Conservation (phyloP, 2,329 filamentous ascomycete species). For the Alternaria sp. region DNA sequence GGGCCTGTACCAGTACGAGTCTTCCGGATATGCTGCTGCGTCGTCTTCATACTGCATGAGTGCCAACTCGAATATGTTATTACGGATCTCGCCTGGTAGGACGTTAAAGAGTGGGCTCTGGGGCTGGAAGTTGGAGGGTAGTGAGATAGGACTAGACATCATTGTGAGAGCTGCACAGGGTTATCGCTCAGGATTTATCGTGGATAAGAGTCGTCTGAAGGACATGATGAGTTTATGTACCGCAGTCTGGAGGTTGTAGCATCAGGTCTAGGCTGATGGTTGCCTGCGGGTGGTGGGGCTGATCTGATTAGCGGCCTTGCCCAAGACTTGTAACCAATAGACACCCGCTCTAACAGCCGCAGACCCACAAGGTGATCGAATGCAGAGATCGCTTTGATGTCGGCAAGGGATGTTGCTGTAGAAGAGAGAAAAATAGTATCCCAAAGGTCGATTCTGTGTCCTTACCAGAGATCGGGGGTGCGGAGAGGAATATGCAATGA, state of each 20-base stretch:
- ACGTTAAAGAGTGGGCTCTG: slow-evolving; percentile 16
- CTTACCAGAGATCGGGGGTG: background rate
- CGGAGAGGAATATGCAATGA: background rate
- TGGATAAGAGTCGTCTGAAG: background rate
- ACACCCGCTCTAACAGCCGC: background rate
- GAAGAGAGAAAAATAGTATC: background rate
- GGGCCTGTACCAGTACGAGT: slow-evolving; percentile 18
- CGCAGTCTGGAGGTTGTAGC: background rate
- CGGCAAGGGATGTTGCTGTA: background rate
- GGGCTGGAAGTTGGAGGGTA: slow-evolving; percentile 8
- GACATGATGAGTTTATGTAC: background rate
- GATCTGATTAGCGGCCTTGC: background rate
- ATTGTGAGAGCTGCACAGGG: background rate
- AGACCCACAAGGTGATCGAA: background rate
- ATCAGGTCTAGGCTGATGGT: background rate
- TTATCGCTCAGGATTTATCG: background rate
- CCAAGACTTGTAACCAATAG: background rate
- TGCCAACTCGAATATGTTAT: slow-evolving; percentile 13
- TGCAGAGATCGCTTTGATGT: background rate
- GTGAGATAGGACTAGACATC: background rate
- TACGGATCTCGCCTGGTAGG: slow-evolving; percentile 17
- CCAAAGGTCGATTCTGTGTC: background rate
- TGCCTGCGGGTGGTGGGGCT: background rate
- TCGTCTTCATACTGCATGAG: slow-evolving; percentile 18
- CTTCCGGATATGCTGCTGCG: slow-evolving; percentile 11